Evolutionary conservation across 768 basidiomycete species (phyloP).

Genomic region (Russula earlei): DNA sequence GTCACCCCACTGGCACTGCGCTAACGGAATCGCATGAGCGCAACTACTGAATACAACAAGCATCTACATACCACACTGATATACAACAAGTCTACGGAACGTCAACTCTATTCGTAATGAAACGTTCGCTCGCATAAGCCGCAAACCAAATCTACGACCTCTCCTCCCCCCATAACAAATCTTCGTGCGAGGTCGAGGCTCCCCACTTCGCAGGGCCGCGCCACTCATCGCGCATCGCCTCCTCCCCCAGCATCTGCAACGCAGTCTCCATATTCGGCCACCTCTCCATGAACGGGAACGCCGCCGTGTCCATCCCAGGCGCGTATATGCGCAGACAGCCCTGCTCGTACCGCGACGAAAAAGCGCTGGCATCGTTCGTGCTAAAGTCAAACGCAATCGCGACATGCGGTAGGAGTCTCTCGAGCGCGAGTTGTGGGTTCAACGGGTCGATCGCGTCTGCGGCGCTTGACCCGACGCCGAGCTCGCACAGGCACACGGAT

Average conservation of each 20-base stretch:
- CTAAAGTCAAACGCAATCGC: background rate
- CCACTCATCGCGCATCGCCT: background rate
- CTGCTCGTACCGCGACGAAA: background rate
- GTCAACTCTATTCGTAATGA: no score
- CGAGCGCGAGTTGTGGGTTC: background rate
- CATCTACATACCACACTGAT: no score
- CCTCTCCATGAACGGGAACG: background rate
- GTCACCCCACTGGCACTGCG: no score
- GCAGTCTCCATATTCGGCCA: background rate
- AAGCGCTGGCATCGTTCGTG: background rate
- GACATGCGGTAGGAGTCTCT: background rate
- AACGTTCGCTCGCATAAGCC: no score
- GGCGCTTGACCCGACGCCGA: background rate
- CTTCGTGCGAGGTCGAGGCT: background rate
- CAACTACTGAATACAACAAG: no score
- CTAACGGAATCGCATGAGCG: no score
- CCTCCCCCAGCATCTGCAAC: background rate
- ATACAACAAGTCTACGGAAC: no score
- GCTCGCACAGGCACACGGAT: background rate
- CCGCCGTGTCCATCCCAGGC: background rate
- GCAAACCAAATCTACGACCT: no score
- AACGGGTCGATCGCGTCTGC: background rate
- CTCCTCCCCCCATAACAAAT: background rate
- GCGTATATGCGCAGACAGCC: background rate
- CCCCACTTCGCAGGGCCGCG: background rate